Percentiles rank a stretch among this genome's conserved stretches.
Conservation (phyloP, 2,329 filamentous ascomycete genomes). For the Daldinia sp. region DNA sequence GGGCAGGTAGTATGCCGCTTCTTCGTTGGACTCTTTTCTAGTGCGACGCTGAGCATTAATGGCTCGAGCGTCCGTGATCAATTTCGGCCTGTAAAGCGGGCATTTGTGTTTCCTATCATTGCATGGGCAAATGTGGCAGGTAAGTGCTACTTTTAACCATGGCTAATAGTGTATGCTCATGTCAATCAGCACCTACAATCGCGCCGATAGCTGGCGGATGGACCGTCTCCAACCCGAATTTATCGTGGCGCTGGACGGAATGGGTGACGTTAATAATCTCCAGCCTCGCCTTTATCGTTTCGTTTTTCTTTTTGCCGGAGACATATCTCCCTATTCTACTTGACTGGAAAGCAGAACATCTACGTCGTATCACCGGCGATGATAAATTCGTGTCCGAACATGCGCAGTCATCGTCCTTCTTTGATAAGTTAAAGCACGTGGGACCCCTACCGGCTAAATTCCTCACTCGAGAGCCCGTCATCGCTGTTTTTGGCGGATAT, state of each 20-base stretch:
- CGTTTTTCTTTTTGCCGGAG: constrained; percentile 57
- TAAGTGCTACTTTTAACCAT: constrained; percentile 11
- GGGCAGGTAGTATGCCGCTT: constrained; percentile 59
- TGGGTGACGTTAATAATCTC: constrained; percentile 54
- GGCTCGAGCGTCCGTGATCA: constrained; percentile 57
- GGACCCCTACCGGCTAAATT: constrained; percentile 55
- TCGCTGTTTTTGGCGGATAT: constrained; percentile 56
- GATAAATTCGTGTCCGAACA: constrained; percentile 57
- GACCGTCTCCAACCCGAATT: constrained; percentile 48
- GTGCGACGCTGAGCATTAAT: constrained; percentile 50
- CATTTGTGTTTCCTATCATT: constrained; percentile 59
- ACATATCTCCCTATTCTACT: constrained; percentile 58
- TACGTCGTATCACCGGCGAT: constrained; percentile 53
- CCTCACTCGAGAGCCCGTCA: constrained; percentile 55
- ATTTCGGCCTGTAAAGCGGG: constrained; percentile 56
- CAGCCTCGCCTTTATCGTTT: constrained; percentile 44
- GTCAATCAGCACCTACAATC: constrained; percentile 47
- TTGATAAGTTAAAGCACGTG: constrained; percentile 46
- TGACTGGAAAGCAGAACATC: constrained; percentile 54
- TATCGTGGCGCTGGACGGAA: constrained; percentile 57
- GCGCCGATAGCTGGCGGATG: constrained; percentile 57
- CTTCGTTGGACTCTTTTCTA: constrained; percentile 56
- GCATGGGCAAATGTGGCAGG: constrained; percentile 54
- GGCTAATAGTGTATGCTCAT: background rate
- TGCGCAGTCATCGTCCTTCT: constrained; percentile 49